Conservation (phyloP, 2,329 filamentous ascomycete species). For the Juglanconis oblonga region DNA sequence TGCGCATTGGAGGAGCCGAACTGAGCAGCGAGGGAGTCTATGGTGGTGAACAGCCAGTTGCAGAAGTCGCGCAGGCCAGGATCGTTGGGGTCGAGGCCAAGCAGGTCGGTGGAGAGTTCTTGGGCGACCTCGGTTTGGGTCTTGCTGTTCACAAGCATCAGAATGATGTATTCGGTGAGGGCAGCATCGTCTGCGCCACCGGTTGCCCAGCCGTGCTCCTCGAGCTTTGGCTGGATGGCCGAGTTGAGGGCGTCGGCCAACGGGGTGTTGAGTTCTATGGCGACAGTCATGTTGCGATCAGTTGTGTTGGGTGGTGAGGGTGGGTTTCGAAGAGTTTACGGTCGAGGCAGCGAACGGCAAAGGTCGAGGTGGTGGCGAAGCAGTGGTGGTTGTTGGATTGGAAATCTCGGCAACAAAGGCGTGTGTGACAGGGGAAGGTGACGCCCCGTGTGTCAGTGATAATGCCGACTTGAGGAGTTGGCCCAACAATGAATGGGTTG, state of each 20-base stretch:
- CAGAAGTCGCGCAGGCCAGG: conserved; percentile 80
- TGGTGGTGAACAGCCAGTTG: conserved; percentile 89
- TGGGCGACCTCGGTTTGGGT: conserved; percentile 83
- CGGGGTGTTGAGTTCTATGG: conserved; percentile 74
- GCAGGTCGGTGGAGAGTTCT: conserved; percentile 84
- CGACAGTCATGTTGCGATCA: conserved; percentile 66
- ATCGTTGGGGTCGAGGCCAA: conserved; percentile 79
- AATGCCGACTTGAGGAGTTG: background rate
- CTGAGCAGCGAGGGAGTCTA: conserved; percentile 64
- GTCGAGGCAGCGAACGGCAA: background rate
- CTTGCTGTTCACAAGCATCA: conserved; percentile 96
- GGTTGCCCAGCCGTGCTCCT: conserved; percentile 89
- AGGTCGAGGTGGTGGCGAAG: background rate
- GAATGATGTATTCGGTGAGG: conserved; percentile 91
- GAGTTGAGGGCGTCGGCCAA: conserved; percentile 79
- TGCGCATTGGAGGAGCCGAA: conserved; percentile 48
- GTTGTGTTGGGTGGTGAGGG: background rate
- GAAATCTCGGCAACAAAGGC: conserved; percentile 6
- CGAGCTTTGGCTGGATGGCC: conserved; percentile 84
- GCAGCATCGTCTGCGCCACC: conserved; percentile 75
- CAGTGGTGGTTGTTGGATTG: background rate
- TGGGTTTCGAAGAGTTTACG: background rate
- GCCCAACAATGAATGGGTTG: conserved; percentile 5
- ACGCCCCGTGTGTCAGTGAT: background rate
- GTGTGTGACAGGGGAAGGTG: background rate